Conservation (phyloP, 495 filamentous ascomycete species). For the Pyronema domesticum region DNA sequence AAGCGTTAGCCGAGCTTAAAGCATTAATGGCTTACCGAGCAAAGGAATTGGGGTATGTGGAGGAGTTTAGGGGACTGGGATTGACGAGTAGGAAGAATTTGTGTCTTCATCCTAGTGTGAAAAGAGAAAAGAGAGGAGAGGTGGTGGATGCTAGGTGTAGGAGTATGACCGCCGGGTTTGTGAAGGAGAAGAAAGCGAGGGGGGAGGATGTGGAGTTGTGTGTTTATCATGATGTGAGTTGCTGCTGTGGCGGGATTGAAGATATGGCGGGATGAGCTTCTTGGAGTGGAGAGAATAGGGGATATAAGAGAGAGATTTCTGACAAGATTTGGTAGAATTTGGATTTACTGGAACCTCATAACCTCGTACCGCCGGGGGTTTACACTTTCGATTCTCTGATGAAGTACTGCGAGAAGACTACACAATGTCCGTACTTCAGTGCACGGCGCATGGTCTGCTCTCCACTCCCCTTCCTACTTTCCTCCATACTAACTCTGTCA, state of each 20-base stretch:
- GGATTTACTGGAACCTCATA: slow-evolving; percentile 83
- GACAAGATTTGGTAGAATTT: slow-evolving; percentile 45
- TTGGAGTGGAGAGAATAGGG: not conserved
- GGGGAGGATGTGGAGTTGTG: slow-evolving; percentile 90
- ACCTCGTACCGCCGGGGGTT: slow-evolving; percentile 78
- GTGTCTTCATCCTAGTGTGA: slow-evolving; percentile 89
- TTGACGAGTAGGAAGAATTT: slow-evolving; percentile 94
- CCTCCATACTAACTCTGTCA: not conserved
- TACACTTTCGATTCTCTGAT: slow-evolving; percentile 86
- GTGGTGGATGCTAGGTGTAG: slow-evolving; percentile 89
- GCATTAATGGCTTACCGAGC: slow-evolving; percentile 84
- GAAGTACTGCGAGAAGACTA: slow-evolving; percentile 80
- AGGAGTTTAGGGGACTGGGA: slow-evolving; percentile 84
- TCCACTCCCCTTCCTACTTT: not conserved
- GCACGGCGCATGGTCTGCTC: slow-evolving; percentile 68
- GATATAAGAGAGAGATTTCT: slow-evolving; percentile 3
- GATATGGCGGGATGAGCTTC: not conserved
- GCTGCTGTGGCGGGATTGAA: not conserved
- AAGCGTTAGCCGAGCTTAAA: slow-evolving; percentile 82
- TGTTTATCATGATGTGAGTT: slow-evolving; percentile 72
- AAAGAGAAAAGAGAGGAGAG: slow-evolving; percentile 80
- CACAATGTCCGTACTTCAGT: slow-evolving; percentile 96
- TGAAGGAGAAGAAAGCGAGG: slow-evolving; percentile 87
- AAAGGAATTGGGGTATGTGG: slow-evolving; percentile 65
- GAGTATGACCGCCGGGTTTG: slow-evolving; percentile 88